Evolutionary conservation across 371 early-diverging fungal genomes (phyloP), one percentile per base, ranked within the genome.

Genomic region (Circinella minor): DNA sequence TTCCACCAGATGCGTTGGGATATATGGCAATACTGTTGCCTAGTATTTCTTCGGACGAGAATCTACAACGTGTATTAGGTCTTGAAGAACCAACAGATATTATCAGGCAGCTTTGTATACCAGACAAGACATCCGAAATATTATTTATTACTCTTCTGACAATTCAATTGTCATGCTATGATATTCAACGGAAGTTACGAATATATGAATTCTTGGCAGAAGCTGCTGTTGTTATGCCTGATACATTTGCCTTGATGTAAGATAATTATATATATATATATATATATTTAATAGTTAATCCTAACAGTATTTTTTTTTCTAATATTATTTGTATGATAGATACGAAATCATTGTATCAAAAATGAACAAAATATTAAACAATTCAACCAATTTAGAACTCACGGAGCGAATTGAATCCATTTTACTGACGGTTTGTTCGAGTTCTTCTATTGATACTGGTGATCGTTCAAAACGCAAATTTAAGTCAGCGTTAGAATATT

Each of bases 151-250:
- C 65, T 36, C 9, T 51, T 3, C 15, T 65, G 9, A 36, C 65
- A 18, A 47, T 47, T 17, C 65, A 65, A 38, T 10, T 65, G 17
- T 18, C 20, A 34, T 36, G 38, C 8, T 36, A 47, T 36, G 65
- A 65, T 34, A 48, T 51, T 4, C 13, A 4, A 17, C 37, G 51
- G 1, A 65, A 36, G 14, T 20, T 38, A n/a, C n/a, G 37, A 84
- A 94, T 43, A 39, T 96, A 95, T 71, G 90, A 92, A 5, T 85
- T 95, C 65, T 77, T 97, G 51, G 89, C 91, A 4, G 93, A 93
- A 75, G 90, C 90, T 34, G 92, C 94, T 0, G 73, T 77, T 17
- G 77, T 85, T 20, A 80, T 89, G n/a, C 95, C 94, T 1, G 90
- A 93, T 67, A 86, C 90, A n/a, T 91, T 94, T 75, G 74, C 88